These are phyloP conservation scores for Quercus gilva DNA, from an alignment of 306 rosid genomes.

Conservation along the genomic window DNA sequence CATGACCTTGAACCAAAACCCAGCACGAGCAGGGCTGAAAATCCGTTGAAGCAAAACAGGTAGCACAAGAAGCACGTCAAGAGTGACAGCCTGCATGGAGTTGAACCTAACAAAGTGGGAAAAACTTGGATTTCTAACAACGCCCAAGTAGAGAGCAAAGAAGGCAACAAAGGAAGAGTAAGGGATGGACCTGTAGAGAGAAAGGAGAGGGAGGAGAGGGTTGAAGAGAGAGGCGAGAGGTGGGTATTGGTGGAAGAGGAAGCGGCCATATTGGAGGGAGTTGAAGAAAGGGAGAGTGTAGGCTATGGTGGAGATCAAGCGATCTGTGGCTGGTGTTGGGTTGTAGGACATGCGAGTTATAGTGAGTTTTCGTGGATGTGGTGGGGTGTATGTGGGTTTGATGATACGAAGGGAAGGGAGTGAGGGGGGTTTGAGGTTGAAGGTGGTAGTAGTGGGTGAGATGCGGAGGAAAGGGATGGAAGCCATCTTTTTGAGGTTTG, in stretches of 20 bases:
- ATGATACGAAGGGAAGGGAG: background rate
- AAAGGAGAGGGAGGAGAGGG: conserved; percentile 67
- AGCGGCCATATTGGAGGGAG: conserved; percentile 79
- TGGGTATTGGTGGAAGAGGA: conserved; percentile 58
- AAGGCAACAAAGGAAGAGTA: conserved; percentile 88
- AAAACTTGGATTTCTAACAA: conserved; percentile 71
- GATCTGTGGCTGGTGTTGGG: conserved; percentile 58
- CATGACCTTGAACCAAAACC: conserved; percentile 50
- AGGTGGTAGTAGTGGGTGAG: conserved; percentile 9
- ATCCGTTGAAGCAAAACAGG: conserved; percentile 69
- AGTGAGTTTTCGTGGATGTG: conserved; percentile 13
- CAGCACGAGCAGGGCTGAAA: conserved; percentile 56
- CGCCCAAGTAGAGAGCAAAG: conserved; percentile 84
- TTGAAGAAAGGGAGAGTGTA: conserved; percentile 91
- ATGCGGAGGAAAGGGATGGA: conserved; percentile 33
- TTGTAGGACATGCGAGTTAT: conserved; percentile 52
- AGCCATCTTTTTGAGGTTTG: conserved; percentile 28
- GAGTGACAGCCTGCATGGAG: conserved; percentile 83
- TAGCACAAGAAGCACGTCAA: conserved; percentile 73
- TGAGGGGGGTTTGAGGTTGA: background rate
- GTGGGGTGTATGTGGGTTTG: conserved; percentile 2
- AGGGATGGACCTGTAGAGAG: conserved; percentile 73
- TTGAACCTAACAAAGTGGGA: conserved; percentile 69
- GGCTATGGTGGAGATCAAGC: conserved; percentile 71
- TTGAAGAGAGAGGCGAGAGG: conserved; percentile 56